phyloP scores from a whole-genome alignment of 179 eudicot species.

The Carnegiea gigantea region DNA sequence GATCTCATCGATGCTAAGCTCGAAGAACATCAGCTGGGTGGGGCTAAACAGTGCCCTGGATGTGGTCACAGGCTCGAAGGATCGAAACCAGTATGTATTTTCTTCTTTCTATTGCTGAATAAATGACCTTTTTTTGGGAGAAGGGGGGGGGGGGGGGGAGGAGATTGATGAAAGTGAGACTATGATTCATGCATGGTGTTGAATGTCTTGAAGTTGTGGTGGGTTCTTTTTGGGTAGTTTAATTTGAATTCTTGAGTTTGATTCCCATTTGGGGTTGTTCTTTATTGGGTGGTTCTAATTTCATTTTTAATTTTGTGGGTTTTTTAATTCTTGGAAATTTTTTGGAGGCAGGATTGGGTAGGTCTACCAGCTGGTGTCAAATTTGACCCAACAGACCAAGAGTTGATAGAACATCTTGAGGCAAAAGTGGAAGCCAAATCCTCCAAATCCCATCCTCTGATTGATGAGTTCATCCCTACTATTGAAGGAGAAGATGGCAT shows the following conservation, averaged over 20 bases:
- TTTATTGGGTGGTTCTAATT: neutral
- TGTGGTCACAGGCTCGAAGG: conserved; percentile 94
- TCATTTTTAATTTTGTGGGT: neutral
- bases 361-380: conserved; percentile 98
- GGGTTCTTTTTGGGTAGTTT: neutral
- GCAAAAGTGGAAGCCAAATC: conserved; percentile 76
- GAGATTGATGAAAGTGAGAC: neutral
- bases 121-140: neutral
- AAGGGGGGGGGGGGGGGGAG: neutral
- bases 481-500: conserved; percentile 99
- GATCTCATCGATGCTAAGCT: conserved; percentile 96
- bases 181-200: conserved; percentile 9
- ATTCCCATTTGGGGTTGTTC: conserved; percentile 17
- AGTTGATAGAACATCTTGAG: conserved; percentile 94
- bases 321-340: neutral
- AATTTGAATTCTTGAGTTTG: neutral
- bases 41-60: conserved; percentile 89
- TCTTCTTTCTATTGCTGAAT: neutral
- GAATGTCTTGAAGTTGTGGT: neutral
- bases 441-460: conserved; percentile 82
- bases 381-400: conserved; percentile 99
- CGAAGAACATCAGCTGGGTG: conserved; percentile 91
- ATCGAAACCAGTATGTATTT: conserved; percentile 64
- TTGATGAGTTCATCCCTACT: conserved; percentile 94
- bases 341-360: conserved; percentile 68